phyloP scores from a whole-genome alignment of 163 green algal species.

The Trebouxia gelatinosa region DNA sequence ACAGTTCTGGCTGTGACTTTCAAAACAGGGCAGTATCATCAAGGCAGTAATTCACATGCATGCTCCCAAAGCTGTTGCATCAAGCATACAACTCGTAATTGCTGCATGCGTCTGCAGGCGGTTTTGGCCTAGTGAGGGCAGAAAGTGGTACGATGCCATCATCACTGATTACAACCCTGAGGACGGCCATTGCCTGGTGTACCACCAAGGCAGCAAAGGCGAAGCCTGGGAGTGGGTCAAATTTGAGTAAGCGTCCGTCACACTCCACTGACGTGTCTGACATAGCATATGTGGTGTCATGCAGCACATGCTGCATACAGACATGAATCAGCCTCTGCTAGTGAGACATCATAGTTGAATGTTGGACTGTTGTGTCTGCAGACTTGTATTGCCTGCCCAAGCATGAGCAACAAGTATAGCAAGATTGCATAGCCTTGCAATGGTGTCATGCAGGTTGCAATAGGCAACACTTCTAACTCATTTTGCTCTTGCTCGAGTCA shows the following conservation, averaged over 20 bases:
- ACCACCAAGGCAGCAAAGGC: slow-evolving; percentile 15
- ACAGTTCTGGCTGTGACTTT: too few species aligned
- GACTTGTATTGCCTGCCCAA: background rate
- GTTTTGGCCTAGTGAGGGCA: slow-evolving; percentile 29
- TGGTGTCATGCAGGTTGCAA: too few species aligned
- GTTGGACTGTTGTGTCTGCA: background rate
- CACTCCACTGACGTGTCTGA: background rate
- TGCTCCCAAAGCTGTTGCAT: too few species aligned
- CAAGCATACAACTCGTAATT: background rate
- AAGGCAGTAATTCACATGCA: background rate
- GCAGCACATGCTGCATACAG: background rate
- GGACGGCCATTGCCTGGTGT: slow-evolving; percentile 29
- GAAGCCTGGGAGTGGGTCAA: slow-evolving; percentile 36
- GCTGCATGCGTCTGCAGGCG: slow-evolving; percentile 12
- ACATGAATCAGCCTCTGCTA: background rate
- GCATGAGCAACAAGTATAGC: background rate
- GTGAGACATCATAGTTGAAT: background rate
- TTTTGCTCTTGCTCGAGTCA: too few species aligned
- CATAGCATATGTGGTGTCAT: background rate
- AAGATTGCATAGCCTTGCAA: background rate
- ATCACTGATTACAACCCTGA: slow-evolving; percentile 30
- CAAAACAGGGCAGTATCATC: background rate
- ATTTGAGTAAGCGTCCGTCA: background rate
- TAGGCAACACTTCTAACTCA: too few species aligned
- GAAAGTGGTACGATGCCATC: slow-evolving; percentile 21